A percentile compares a stretch with the other conserved stretches of the same genome.
phyloP scores from a whole-genome alignment of 345 rosid genomes.

The Rhodamnia rubescens region DNA sequence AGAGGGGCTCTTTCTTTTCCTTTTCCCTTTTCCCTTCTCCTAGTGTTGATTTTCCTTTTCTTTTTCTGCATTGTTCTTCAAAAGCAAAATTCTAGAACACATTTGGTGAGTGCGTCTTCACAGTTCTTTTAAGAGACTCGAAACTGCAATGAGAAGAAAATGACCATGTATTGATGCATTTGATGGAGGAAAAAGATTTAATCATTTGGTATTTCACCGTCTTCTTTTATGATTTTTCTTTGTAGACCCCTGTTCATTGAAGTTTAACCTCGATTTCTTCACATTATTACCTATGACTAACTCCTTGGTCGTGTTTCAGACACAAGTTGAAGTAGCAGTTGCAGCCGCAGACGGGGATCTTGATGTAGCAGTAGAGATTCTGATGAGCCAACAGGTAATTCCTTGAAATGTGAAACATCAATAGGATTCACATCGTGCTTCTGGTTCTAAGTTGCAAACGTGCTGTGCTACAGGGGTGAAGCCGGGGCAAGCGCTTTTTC shows the following conservation, averaged over 20 bases:
- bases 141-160: neutral
- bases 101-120: neutral
- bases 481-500: neutral
- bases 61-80: neutral
- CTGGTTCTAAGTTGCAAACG: neutral
- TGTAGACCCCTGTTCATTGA: neutral
- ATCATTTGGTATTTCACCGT: neutral
- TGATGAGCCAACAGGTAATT: slow-evolving; percentile 82
- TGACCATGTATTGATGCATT: neutral
- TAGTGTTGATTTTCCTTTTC: neutral
- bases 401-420: neutral
- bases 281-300: neutral
- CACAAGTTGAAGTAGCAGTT: slow-evolving; percentile 88
- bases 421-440: neutral
- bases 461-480: neutral
- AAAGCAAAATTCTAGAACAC: neutral
- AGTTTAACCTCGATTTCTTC: neutral
- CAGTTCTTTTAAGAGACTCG: neutral
- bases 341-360: slow-evolving; percentile 95
- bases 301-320: slow-evolving; percentile 29
- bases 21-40: neutral
- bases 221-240: neutral
- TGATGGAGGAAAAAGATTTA: neutral
- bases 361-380: slow-evolving; percentile 83
- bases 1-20: neutral